Evolutionary conservation across 2,329 filamentous ascomycete genomes (phyloP).

Genomic region (Intubia oerlemansii): DNA sequence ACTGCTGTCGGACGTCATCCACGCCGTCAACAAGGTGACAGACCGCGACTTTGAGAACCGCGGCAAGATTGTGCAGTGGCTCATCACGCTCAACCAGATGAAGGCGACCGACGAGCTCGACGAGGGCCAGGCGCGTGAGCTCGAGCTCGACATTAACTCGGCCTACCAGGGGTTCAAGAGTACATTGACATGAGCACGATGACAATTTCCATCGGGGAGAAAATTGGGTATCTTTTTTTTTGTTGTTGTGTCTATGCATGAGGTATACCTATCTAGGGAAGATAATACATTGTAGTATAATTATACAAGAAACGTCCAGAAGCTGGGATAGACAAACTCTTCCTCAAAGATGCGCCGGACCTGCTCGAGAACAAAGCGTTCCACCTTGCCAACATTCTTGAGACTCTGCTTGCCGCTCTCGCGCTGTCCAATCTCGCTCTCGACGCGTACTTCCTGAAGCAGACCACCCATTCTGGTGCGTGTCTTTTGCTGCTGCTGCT

Average conservation of each 20-base stretch:
- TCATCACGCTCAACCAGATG: conserved; percentile 96
- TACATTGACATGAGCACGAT: conserved; percentile 33
- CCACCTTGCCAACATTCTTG: conserved; percentile 97
- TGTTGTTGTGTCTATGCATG: conserved; percentile 2
- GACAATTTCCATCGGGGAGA: background rate
- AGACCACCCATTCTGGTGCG: conserved; percentile 40
- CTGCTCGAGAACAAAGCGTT: conserved; percentile 91
- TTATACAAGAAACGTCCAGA: conserved; percentile 88
- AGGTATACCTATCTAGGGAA: background rate
- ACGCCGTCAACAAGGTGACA: conserved; percentile 92
- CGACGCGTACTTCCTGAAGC: conserved; percentile 81
- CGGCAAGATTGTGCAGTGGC: conserved; percentile 95
- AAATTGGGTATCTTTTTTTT: background rate
- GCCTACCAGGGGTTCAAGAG: conserved; percentile 89
- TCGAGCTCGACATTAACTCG: conserved; percentile 83
- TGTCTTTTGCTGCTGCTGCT: conserved; percentile 3
- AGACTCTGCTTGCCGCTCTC: conserved; percentile 84
- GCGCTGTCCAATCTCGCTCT: conserved; percentile 90
- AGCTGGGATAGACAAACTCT: conserved; percentile 95
- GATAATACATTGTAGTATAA: background rate
- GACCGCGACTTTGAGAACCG: conserved; percentile 87
- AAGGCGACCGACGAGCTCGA: conserved; percentile 77
- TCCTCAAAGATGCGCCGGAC: conserved; percentile 95
- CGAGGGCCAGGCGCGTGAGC: conserved; percentile 69
- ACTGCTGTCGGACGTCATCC: conserved; percentile 83